Evolutionary conservation across 1,284 basidiomycete genomes (phyloP), one percentile per base, ranked within the genome.

Genomic region (Boletus holoroseus): DNA sequence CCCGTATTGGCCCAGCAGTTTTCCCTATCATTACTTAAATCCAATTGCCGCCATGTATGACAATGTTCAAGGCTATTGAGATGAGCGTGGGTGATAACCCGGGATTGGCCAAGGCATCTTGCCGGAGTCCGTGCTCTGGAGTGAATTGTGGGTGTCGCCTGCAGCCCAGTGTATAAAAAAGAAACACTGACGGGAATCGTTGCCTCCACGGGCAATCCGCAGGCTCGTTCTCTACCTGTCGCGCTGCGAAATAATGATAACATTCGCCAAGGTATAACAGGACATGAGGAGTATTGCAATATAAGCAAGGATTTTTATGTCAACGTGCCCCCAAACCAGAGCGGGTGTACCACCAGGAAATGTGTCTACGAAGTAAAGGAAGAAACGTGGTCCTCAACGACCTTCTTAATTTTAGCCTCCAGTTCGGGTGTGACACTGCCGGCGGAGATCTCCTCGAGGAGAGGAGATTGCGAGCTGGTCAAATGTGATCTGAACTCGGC

Each of bases 351-450:
- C 51, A 49, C 50, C 43, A 20, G 40, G 26, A 51, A 57, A 53
- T 49, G 30, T 40, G 60, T 75, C 73, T 79, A 83, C 57, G 82
- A 83, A 59, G 79, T 78, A 76, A 92, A 93, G 56, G 87, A 81
- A 59, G 87, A 73, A 63, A 93, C 89, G 67, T 92, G 88, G 64
- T 89, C 87, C 73, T 88, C 85, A 45, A 93, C 88, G 64, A 84
- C 83, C 77, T 87, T 89, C 87, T 93, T 94, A 74, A 94, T 94
- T 81, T 93, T 84, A 56, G 76, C 80, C 79, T 97, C 94, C 56
- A 96, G 80, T 69, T 94, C 92, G 55, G 87, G 82, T 56, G 88
- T 92, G 68, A 96, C 85, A 57, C 76, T 80, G 59, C 94, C 94
- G 58, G 79, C 77, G 51, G 83, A 73, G 65, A 97, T 94, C 75